These are phyloP conservation scores for Chrysoporthe austroafricana DNA, from an alignment of 2,329 filamentous ascomycete genomes.

Conservation along the genomic window DNA sequence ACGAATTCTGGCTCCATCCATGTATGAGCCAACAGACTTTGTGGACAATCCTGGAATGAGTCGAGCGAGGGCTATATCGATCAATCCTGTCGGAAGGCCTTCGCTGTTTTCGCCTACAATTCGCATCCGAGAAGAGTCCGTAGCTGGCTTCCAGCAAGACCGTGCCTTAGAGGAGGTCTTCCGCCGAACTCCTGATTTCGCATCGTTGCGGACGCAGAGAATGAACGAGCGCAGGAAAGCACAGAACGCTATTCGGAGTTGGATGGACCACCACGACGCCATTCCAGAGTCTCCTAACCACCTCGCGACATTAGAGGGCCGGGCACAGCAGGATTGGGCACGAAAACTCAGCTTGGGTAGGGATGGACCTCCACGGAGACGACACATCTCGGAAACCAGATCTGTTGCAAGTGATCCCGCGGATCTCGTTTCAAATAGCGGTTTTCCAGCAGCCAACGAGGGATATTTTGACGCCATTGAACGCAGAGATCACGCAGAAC, in stretches of 20 bases:
- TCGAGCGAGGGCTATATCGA: conserved; percentile 56
- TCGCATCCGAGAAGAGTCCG: conserved; percentile 80
- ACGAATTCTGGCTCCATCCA: conserved; percentile 71
- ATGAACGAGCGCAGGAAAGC: conserved; percentile 72
- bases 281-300: conserved; percentile 50
- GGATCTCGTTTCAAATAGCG: conserved; percentile 60
- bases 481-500: conserved; percentile 32
- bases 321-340: conserved; percentile 49
- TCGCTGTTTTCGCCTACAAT: conserved; percentile 75
- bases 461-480: conserved; percentile 20
- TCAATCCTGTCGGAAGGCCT: conserved; percentile 59
- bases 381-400: conserved; percentile 58
- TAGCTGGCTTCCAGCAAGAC: conserved; percentile 88
- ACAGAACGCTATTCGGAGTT: conserved; percentile 81
- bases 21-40: conserved; percentile 83
- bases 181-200: conserved; percentile 69
- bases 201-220: conserved; percentile 61
- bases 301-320: conserved; percentile 54
- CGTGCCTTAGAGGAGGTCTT: conserved; percentile 91
- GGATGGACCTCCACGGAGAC: conserved; percentile 49
- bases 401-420: conserved; percentile 68
- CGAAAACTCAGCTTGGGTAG: conserved; percentile 57
- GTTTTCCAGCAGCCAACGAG: conserved; percentile 48
- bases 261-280: conserved; percentile 78
- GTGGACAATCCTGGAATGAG: conserved; percentile 70